Evolutionary conservation across 768 basidiomycete species (phyloP).

Genomic region (Pisolithus microcarpus): DNA sequence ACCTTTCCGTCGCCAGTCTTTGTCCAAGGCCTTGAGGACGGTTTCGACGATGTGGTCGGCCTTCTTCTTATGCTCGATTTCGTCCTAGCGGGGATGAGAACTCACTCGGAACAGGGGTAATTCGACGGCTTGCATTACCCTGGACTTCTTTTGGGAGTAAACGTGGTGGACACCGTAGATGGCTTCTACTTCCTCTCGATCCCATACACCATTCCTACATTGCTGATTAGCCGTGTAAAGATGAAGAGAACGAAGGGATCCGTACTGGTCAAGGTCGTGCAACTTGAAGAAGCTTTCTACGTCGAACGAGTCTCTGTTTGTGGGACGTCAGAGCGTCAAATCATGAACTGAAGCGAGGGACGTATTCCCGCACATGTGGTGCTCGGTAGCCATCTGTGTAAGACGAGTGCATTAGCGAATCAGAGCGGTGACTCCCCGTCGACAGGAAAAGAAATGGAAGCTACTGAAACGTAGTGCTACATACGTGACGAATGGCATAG

Average conservation of each 20-base stretch:
- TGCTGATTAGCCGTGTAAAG: background rate
- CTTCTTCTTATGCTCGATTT: constrained; percentile 73
- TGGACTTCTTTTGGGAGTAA: constrained; percentile 76
- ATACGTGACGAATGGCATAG: constrained; percentile 88
- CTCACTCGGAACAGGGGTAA: background rate
- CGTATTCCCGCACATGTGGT: constrained; percentile 59
- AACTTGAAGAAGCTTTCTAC: constrained; percentile 87
- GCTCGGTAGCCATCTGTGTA: constrained; percentile 77
- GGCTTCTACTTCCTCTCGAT: constrained; percentile 84
- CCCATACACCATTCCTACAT: constrained; percentile 74
- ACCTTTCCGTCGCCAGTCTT: constrained; percentile 66
- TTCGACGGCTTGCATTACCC: constrained; percentile 30
- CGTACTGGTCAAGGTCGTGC: constrained; percentile 84
- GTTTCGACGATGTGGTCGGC: constrained; percentile 69
- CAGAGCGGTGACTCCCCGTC: background rate
- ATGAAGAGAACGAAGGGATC: background rate
- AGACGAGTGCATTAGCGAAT: constrained; percentile 11
- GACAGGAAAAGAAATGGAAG: constrained; percentile 5
- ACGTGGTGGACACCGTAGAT: constrained; percentile 95
- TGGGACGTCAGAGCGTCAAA: background rate
- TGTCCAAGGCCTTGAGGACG: constrained; percentile 67
- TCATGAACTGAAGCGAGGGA: background rate
- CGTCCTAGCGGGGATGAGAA: constrained; percentile 40
- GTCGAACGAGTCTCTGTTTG: constrained; percentile 70
- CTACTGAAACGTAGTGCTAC: constrained; percentile 24